Base-by-base conservation (phyloP, 1,284 basidiomycete species). In the Fomitiporia mediterranea region DNA sequence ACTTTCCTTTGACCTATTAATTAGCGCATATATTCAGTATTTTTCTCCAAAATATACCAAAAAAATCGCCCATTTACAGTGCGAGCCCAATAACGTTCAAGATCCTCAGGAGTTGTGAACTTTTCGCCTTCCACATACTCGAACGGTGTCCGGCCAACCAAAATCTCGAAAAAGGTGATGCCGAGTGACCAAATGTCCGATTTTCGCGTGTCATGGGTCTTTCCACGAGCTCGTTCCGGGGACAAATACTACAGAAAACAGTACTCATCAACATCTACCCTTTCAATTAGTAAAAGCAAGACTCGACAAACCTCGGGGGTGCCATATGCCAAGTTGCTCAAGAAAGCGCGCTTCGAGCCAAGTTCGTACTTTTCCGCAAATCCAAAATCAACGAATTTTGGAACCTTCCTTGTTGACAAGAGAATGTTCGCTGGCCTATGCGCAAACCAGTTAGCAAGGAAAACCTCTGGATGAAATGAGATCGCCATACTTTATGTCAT, bases 151-250 rank as follows among this genome's bases (percentile, higher is more conserved):
- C 94, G 79, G 0, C 94, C 94, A 28, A 87, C 74, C 23, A 97
- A 79, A 59, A 97, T 89, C 69, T 98, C 94, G 68, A 94, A 98
- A 69, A 96, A 89, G 0, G 94, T 92, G 32, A 97, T 78, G 6
- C 94, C 94, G 0, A 97, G 81, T 2, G 94, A 89, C 91, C 93
- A 98, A 37, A 97, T 79, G 64, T 98, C 94, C 0, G 89, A 88
- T 68, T 92, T 89, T 54, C 94, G 85, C 48, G 94, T 96, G 65
- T 98, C 94, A 64, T 98, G 94, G 3, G 82, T 81, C 48, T 87
- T 76, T 2, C 92, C 92, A 42, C 84, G 80, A 1, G 94, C 92
- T 6, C 94, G 83, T 67, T 94, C 89, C 0, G 94, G 93, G 9
- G 90, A 88, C 6, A 96, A 81, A 68, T 94, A 94, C 88, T 92